These are phyloP conservation scores for Hibiscus syriacus DNA, from an alignment of 345 rosid genomes.

Conservation along the genomic window DNA sequence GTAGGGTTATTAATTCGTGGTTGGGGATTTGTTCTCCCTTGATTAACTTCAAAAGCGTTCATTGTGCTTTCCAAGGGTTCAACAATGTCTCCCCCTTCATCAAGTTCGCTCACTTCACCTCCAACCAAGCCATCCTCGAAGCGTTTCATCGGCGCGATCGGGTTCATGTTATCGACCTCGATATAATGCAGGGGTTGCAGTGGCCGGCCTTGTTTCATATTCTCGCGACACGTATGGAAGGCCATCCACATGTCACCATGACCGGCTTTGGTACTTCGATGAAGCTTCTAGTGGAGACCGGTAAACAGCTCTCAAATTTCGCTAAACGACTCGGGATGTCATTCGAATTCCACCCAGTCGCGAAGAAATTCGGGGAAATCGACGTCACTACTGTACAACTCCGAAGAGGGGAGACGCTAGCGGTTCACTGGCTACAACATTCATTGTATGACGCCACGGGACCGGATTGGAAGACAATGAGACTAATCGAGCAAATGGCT, in stretches of 20 bases:
- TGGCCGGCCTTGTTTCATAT: too few relatives aligned
- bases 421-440: slow-evolving; percentile 68
- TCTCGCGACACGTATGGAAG: too few relatives aligned
- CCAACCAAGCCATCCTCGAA: too few relatives aligned
- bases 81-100: slow-evolving; percentile 57
- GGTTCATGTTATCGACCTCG: too few relatives aligned
- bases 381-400: slow-evolving; percentile 26
- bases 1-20: slow-evolving; percentile 66
- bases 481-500: slow-evolving; percentile 34
- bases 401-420: slow-evolving; percentile 39
- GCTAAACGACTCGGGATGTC: too few relatives aligned
- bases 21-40: slow-evolving; percentile 53
- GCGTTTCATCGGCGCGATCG: too few relatives aligned
- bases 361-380: slow-evolving; percentile 46
- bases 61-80: slow-evolving; percentile 41
- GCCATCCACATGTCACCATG: slow-evolving; percentile 50
- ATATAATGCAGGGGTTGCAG: too few relatives aligned
- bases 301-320: too few relatives aligned
- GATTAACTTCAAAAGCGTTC: slow-evolving; percentile 31
- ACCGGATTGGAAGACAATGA: slow-evolving; percentile 48
- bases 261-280: slow-evolving; percentile 52
- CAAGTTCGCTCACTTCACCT: slow-evolving; percentile 68
- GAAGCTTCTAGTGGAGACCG: too few relatives aligned
- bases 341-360: slow-evolving; percentile 58
- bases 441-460: slow-evolving; percentile 59